phyloP scores from a whole-genome alignment of 192 early-diverging fungal genomes.

The Obelidium mucronatum region DNA sequence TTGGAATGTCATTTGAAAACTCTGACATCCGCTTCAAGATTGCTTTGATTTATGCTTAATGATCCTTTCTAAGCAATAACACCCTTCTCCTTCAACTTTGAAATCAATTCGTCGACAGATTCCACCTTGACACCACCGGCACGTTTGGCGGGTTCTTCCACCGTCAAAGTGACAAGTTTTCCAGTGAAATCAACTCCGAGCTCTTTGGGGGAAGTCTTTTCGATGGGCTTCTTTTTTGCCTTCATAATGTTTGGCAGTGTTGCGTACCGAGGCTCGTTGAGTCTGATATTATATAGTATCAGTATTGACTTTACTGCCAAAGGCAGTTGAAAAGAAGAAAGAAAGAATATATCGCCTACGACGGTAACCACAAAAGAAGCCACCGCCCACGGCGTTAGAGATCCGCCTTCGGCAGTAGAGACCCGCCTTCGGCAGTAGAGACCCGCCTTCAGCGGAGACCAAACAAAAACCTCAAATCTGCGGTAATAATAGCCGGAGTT shows the following conservation, averaged over 20 bases:
- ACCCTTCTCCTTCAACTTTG: slow-evolving; percentile 36
- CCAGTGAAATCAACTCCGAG: slow-evolving; percentile 86
- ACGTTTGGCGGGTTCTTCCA: slow-evolving; percentile 92
- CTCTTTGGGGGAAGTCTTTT: slow-evolving; percentile 76
- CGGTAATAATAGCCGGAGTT: slow-evolving; percentile 93
- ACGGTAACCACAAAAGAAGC: too few species aligned
- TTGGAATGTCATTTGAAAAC: background rate
- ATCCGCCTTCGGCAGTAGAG: too few species aligned
- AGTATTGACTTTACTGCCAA: too few species aligned
- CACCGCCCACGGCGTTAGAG: too few species aligned
- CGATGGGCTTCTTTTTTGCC: slow-evolving; percentile 98
- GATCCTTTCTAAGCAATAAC: slow-evolving; percentile 15
- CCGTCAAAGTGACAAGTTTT: slow-evolving; percentile 86
- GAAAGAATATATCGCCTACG: too few species aligned
- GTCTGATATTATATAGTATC: slow-evolving; percentile 57
- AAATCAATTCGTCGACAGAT: slow-evolving; percentile 81
- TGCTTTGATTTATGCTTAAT: background rate
- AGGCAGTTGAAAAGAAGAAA: too few species aligned
- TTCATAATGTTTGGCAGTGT: slow-evolving; percentile 98
- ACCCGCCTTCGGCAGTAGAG: too few species aligned
- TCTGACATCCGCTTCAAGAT: background rate
- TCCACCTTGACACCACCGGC: slow-evolving; percentile 90
- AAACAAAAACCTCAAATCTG: slow-evolving; percentile 80
- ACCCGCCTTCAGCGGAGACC: background rate
- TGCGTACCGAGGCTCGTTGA: slow-evolving; percentile 96